A percentile compares a stretch with the other conserved stretches of the same genome.
phyloP scores from a whole-genome alignment of 129 eudicot genomes.

The Logfia minima region DNA sequence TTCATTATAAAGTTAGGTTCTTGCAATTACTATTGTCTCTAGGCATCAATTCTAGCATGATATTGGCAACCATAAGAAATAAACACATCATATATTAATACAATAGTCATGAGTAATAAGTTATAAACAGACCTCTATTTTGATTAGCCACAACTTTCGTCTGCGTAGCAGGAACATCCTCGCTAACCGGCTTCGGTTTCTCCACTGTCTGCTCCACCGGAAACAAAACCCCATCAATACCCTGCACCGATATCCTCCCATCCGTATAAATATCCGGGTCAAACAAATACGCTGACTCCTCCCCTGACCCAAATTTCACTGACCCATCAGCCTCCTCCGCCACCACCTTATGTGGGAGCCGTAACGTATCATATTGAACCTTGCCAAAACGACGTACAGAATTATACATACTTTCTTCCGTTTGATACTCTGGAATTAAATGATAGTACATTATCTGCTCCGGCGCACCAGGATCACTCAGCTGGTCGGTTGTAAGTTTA shows the following conservation, averaged over 20 bases:
- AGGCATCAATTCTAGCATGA: conserved; percentile 3
- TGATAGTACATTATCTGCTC: conserved; percentile 89
- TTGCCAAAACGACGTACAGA: conserved; percentile 85
- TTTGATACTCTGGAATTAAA: conserved; percentile 86
- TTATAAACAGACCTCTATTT: conserved; percentile 64
- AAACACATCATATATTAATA: not conserved
- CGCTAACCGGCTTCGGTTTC: conserved; percentile 26
- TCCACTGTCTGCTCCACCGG: conserved; percentile 53
- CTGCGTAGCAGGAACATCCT: conserved; percentile 23
- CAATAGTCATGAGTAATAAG: not conserved
- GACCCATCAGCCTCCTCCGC: conserved; percentile 97
- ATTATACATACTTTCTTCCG: conserved; percentile 96
- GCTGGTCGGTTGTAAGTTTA: conserved; percentile 74
- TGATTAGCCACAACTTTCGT: conserved; percentile 50
- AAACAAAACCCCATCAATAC: conserved; percentile 84
- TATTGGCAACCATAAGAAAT: not conserved
- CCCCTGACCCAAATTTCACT: conserved; percentile 76
- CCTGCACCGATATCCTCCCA: conserved; percentile 89
- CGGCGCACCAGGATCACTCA: conserved; percentile 91
- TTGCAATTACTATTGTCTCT: not conserved
- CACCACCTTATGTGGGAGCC: conserved; percentile 72
- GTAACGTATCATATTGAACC: conserved; percentile 69
- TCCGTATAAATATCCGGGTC: conserved; percentile 95
- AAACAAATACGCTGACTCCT: conserved; percentile 71
- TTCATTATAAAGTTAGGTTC: not conserved